Evolutionary conservation across 805 yeast species (phyloP), one percentile per base, ranked within the genome.

Genomic region (Candida ortonii): DNA sequence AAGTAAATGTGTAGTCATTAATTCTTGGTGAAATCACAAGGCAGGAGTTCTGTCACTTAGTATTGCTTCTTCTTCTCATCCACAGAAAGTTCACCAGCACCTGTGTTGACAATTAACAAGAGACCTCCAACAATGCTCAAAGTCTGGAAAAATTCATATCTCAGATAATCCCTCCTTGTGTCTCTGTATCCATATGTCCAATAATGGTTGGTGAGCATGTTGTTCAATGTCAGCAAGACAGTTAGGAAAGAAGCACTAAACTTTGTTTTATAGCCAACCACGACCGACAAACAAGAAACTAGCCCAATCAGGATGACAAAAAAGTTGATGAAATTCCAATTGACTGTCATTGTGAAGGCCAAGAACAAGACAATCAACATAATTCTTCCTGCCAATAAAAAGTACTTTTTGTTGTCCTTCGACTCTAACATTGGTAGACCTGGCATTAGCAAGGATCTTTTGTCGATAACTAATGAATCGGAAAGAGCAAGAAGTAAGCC

Each of bases 1-100:
- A n/a, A n/a, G n/a, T n/a, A n/a, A n/a, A n/a, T n/a, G n/a, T n/a
- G n/a, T n/a, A n/a, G n/a, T n/a, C n/a, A n/a, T n/a, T n/a, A n/a
- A n/a, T n/a, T n/a, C n/a, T n/a, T n/a, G n/a, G n/a, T n/a, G n/a
- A n/a, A n/a, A n/a, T n/a, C n/a, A n/a, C n/a, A n/a, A n/a, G n/a
- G n/a, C n/a, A n/a, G n/a, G n/a, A n/a, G n/a, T n/a, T n/a, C n/a
- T n/a, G n/a, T 13, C 5, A 26, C n/a, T 59, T 65, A 87, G 59
- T 84, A 86, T 40, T 85, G 80, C 71, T 90, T 90, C 70, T 90
- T 89, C 81, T 93, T 90, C 61, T 88, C 97, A 56, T 90, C 98
- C 39, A 90, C 67, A 17, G 95, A 84, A 46, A 90, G 71, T 50
- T 84, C 89, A 32, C 98, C 98, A 19, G 97, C 97, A 43, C 98